Percentiles rank a stretch among this genome's conserved stretches.
phyloP scores from a whole-genome alignment of 768 basidiomycete species.

The Lyophyllum atratum region DNA sequence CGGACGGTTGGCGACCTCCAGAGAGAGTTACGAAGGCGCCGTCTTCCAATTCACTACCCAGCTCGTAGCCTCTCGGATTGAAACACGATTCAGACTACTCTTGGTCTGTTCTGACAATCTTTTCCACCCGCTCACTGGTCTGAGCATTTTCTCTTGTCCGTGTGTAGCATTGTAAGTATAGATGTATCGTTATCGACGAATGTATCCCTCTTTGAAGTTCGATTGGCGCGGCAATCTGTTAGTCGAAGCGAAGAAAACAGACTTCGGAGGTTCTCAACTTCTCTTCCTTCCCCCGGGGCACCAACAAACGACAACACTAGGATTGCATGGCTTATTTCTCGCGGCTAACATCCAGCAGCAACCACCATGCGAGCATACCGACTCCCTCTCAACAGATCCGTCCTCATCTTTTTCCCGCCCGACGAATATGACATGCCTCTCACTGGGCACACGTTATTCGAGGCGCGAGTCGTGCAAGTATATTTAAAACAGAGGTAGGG shows the following conservation, averaged over 20 bases:
- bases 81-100: constrained; percentile 70
- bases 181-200: too few species aligned
- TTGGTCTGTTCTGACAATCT: constrained; percentile 44
- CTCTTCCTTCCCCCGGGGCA: too few species aligned
- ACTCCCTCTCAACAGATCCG: constrained; percentile 32
- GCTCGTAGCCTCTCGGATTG: constrained; percentile 39
- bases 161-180: too few species aligned
- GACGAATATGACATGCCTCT: neutral
- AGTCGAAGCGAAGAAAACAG: too few species aligned
- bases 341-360: neutral
- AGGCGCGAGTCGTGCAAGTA: constrained; percentile 31
- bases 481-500: constrained; percentile 31
- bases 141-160: constrained; percentile 12
- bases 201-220: too few species aligned
- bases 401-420: constrained; percentile 35
- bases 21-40: constrained; percentile 15
- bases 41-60: constrained; percentile 73
- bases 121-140: constrained; percentile 19
- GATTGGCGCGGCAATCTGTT: too few species aligned
- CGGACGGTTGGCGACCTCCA: constrained; percentile 13
- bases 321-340: neutral
- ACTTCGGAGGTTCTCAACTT: too few species aligned
- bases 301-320: neutral
- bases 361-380: constrained; percentile 33
- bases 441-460: constrained; percentile 1